phyloP scores from a whole-genome alignment of 192 early-diverging fungal species.

The Coemansia sp. region DNA sequence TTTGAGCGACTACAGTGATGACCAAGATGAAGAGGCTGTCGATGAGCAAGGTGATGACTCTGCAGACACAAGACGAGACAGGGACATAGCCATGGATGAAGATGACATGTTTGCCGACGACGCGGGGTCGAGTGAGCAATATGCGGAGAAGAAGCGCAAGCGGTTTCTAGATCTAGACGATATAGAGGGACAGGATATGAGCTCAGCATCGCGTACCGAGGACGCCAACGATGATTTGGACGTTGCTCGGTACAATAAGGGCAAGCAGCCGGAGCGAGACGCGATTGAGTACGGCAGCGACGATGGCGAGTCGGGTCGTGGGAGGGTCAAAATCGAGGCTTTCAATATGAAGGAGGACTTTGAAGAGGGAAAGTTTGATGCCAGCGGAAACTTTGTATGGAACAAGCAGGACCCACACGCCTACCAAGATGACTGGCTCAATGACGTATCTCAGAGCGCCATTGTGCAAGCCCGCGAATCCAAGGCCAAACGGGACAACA shows the following conservation, averaged over 20 bases:
- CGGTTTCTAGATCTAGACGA: constrained; percentile 60
- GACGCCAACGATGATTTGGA: neutral
- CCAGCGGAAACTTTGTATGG: constrained; percentile 70
- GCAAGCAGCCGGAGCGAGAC: neutral
- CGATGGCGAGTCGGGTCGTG: constrained; percentile 7
- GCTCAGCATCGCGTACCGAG: constrained; percentile 26
- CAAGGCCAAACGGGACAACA: constrained; percentile 25
- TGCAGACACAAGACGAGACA: constrained; percentile 6
- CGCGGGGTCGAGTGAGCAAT: constrained; percentile 3
- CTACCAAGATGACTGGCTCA: constrained; percentile 74
- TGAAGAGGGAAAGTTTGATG: constrained; percentile 69
- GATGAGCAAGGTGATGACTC: constrained; percentile 9
- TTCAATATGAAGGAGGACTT: constrained; percentile 80
- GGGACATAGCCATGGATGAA: constrained; percentile 24
- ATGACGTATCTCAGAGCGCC: constrained; percentile 60
- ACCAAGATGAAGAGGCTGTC: constrained; percentile 26
- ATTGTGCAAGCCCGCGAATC: constrained; percentile 64
- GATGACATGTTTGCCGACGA: constrained; percentile 67
- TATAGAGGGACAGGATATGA: constrained; percentile 61
- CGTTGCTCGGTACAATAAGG: neutral
- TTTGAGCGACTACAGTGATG: constrained; percentile 35
- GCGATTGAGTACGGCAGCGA: neutral
- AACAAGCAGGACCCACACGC: constrained; percentile 67
- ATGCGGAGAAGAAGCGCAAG: constrained; percentile 28
- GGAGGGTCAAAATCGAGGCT: constrained; percentile 56